Conservation (phyloP, 2,329 filamentous ascomycete genomes). For the Hymenoscyphus fructigenus region DNA sequence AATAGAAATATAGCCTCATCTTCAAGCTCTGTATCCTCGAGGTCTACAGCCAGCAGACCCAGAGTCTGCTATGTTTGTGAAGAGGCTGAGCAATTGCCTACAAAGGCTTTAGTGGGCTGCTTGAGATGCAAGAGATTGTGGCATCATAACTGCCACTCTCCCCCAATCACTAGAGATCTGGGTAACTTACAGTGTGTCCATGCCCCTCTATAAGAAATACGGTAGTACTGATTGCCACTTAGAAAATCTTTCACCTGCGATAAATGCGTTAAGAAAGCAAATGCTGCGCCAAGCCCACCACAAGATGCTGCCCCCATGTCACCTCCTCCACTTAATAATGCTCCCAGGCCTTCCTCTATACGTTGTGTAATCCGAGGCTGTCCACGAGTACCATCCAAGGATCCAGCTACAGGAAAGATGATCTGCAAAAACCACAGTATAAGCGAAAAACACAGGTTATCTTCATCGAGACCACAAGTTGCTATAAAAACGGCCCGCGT, state of each 20-base stretch:
- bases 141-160: slow-evolving; percentile 25
- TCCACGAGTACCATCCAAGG: background rate
- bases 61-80: slow-evolving; percentile 27
- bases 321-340: background rate
- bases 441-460: background rate
- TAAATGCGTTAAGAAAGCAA: background rate
- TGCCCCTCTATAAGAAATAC: background rate
- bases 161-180: slow-evolving; percentile 17
- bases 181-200: background rate
- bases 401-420: background rate
- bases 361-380: background rate
- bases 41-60: slow-evolving; percentile 22
- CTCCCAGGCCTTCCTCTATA: background rate
- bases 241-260: background rate
- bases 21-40: slow-evolving; percentile 28
- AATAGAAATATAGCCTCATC: slow-evolving; percentile 18
- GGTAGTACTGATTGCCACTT: background rate
- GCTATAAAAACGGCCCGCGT: slow-evolving; percentile 3
- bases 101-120: slow-evolving; percentile 25
- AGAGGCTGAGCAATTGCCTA: slow-evolving; percentile 10
- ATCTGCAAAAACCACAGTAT: slow-evolving; percentile 1
- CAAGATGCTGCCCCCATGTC: background rate
- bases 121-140: slow-evolving; percentile 22
- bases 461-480: background rate
- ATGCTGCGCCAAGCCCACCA: background rate